Percentiles rank a stretch among this genome's conserved stretches.
These are phyloP conservation scores for Fusarium buxicola DNA, from an alignment of 2,329 filamentous ascomycete species.

Conservation along the genomic window DNA sequence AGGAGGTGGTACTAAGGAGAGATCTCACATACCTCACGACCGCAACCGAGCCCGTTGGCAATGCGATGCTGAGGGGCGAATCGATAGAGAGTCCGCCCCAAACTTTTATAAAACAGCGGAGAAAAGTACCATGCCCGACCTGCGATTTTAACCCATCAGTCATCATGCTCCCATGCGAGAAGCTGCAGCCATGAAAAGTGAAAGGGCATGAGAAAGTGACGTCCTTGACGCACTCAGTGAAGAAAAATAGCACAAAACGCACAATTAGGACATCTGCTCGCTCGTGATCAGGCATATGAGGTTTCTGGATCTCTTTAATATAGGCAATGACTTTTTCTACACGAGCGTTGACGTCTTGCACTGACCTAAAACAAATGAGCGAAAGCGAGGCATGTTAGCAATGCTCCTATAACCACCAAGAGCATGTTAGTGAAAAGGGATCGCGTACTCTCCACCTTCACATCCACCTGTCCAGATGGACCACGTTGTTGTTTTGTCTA, in stretches of 20 bases:
- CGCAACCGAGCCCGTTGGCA: neutral
- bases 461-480: neutral
- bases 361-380: neutral
- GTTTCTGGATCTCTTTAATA: neutral
- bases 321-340: neutral
- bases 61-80: neutral
- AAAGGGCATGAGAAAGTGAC: neutral
- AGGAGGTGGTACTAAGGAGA: neutral
- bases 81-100: neutral
- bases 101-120: neutral
- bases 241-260: neutral
- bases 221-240: neutral
- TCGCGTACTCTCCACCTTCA: neutral
- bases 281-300: neutral
- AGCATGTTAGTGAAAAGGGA: neutral
- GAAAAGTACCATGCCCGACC: neutral
- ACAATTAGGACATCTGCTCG: neutral
- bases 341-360: neutral
- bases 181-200: neutral
- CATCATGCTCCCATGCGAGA: neutral
- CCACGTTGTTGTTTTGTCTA: neutral
- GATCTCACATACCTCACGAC: neutral
- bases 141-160: neutral
- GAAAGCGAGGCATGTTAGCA: neutral
- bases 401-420: neutral